A percentile compares a stretch with the other conserved stretches of the same genome.
phyloP scores from a whole-genome alignment of 371 early-diverging fungal genomes.

The Rhizopus delemar region DNA sequence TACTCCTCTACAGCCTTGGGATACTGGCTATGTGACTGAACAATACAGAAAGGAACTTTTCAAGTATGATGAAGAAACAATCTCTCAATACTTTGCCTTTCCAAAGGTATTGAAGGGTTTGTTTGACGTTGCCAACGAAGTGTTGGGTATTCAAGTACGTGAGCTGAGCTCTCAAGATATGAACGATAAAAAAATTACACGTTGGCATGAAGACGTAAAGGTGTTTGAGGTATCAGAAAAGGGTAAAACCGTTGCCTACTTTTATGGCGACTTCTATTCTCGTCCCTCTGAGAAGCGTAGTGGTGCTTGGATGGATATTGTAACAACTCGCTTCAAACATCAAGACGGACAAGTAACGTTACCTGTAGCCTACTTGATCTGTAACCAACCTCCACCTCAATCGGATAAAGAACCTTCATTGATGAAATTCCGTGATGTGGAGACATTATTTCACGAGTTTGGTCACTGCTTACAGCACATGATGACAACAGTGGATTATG shows the following conservation, averaged over 20 bases:
- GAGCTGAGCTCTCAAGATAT: conserved; percentile 46
- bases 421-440: conserved; percentile 68
- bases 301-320: conserved; percentile 80
- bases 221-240: conserved; percentile 63
- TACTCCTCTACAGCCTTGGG: conserved; percentile 62
- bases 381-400: conserved; percentile 64
- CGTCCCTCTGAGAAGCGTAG: conserved; percentile 66
- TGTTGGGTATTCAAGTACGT: conserved; percentile 59
- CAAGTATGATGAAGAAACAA: conserved; percentile 64
- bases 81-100: conserved; percentile 65
- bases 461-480: conserved; percentile 72
- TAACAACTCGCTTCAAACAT: conserved; percentile 60
- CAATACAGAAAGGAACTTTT: conserved; percentile 61
- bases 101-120: conserved; percentile 62
- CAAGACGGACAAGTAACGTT: conserved; percentile 44
- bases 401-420: conserved; percentile 53
- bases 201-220: conserved; percentile 69
- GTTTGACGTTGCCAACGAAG: conserved; percentile 60
- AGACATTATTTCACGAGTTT: conserved; percentile 71
- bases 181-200: conserved; percentile 39
- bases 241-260: conserved; percentile 58
- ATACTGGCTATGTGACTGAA: conserved; percentile 56
- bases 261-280: conserved; percentile 70
- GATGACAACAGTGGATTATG: conserved; percentile 67
- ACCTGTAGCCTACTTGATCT: conserved; percentile 68